These are phyloP conservation scores for Nakazawaea ambrosiae DNA, from an alignment of 805 yeast species.

Conservation along the genomic window DNA sequence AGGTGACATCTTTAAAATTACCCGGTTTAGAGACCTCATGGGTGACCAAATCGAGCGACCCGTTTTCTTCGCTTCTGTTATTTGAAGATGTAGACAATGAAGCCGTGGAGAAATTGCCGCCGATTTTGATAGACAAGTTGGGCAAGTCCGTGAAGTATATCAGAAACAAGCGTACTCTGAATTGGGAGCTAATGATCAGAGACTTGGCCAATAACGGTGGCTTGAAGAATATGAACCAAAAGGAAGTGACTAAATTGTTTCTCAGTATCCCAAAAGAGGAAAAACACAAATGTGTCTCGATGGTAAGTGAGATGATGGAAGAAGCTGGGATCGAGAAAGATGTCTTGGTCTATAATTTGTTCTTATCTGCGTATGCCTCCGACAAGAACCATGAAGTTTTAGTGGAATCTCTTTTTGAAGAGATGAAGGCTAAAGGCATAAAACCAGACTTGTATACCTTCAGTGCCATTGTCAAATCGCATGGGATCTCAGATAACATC, in stretches of 20 bases:
- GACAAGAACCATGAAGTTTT: conserved; percentile 18
- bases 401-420: conserved; percentile 27
- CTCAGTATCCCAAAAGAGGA: conserved; percentile 33
- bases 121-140: conserved; percentile 26
- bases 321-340: conserved; percentile 27
- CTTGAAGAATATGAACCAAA: conserved; percentile 22
- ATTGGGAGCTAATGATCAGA: conserved; percentile 41
- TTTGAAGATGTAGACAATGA: conserved; percentile 8
- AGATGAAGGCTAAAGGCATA: conserved; percentile 20
- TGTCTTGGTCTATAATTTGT: conserved; percentile 27
- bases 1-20: neutral
- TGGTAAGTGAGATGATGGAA: conserved; percentile 28
- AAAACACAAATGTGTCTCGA: conserved; percentile 26
- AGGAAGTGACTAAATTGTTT: conserved; percentile 31
- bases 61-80: neutral
- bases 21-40: conserved; percentile 16
- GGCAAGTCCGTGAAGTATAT: conserved; percentile 34
- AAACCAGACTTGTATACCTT: conserved; percentile 31
- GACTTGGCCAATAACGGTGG: conserved; percentile 31
- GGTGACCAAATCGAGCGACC: conserved; percentile 11
- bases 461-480: conserved; percentile 37
- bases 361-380: conserved; percentile 25
- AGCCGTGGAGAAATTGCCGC: conserved; percentile 28
- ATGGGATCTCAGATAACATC: conserved; percentile 33
- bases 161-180: conserved; percentile 29